phyloP scores from a whole-genome alignment of 805 yeast species.

The Ogataea allantospora region DNA sequence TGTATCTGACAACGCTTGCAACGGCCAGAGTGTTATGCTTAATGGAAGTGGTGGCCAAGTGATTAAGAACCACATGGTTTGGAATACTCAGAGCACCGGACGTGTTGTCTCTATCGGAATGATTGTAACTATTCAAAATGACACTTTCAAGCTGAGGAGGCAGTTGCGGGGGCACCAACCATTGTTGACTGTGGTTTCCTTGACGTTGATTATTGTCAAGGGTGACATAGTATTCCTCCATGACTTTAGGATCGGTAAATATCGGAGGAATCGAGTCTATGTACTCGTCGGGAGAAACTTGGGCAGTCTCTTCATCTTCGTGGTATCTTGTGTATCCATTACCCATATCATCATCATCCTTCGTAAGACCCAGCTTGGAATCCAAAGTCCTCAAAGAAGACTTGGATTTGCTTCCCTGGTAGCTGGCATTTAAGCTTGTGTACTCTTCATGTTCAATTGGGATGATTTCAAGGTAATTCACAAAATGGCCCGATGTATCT shows the following conservation, averaged over 20 bases:
- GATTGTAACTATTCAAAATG: slow-evolving; percentile 71
- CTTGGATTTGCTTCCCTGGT: slow-evolving; percentile 23
- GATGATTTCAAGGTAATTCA: slow-evolving; percentile 78
- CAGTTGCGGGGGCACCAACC: slow-evolving; percentile 88
- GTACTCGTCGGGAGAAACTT: slow-evolving; percentile 41
- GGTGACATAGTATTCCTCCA: slow-evolving; percentile 82
- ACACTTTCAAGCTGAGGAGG: slow-evolving; percentile 97
- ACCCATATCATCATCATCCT: slow-evolving; percentile 80
- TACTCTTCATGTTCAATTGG: slow-evolving; percentile 32
- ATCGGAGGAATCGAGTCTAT: slow-evolving; percentile 76
- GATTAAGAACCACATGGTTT: slow-evolving; percentile 90
- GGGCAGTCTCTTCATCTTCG: slow-evolving; percentile 47
- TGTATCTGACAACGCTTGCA: slow-evolving; percentile 85
- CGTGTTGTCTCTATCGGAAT: slow-evolving; percentile 69
- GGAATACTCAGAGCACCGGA: slow-evolving; percentile 91
- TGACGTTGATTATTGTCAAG: slow-evolving; percentile 62
- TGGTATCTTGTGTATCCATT: slow-evolving; percentile 75
- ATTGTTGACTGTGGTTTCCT: slow-evolving; percentile 48
- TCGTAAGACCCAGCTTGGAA: slow-evolving; percentile 60
- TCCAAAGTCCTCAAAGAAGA: slow-evolving; percentile 43
- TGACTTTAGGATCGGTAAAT: slow-evolving; percentile 79
- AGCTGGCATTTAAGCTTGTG: slow-evolving; percentile 18
- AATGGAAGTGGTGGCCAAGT: slow-evolving; percentile 91
- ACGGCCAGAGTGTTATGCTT: slow-evolving; percentile 93
- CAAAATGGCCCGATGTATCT: slow-evolving; percentile 94